phyloP scores from a whole-genome alignment of 192 early-diverging fungal genomes.

The Coemansia asiatica region DNA sequence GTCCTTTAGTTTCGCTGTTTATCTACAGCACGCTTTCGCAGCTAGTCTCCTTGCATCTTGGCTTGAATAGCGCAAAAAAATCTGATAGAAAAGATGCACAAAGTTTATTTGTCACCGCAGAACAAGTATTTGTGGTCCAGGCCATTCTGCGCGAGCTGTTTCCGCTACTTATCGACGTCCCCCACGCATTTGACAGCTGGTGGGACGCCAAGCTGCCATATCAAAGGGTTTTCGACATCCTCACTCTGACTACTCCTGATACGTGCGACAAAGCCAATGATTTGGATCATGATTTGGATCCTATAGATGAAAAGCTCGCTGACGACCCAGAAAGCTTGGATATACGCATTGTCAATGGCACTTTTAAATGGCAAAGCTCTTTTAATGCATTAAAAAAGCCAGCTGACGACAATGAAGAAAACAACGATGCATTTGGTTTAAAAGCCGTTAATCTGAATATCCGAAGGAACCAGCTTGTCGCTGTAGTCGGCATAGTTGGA shows the following conservation, averaged over 20 bases:
- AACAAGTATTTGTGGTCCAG: constrained; percentile 40
- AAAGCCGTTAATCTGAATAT: constrained; percentile 59
- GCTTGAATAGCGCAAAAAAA: not conserved
- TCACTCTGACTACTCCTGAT: not conserved
- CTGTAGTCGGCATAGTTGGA: constrained; percentile 72
- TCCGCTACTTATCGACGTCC: constrained; percentile 36
- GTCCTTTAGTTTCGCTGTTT: constrained; percentile 29
- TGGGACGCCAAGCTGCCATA: constrained; percentile 34
- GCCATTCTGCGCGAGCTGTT: constrained; percentile 37
- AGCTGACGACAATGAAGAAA: too few relatives aligned
- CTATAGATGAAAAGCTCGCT: not conserved
- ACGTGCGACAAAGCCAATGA: not conserved
- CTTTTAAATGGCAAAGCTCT: constrained; percentile 10
- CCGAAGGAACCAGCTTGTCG: constrained; percentile 60
- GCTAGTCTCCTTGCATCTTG: not conserved
- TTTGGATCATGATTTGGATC: not conserved
- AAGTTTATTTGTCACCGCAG: constrained; percentile 8
- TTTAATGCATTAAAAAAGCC: not conserved
- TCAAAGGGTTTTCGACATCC: constrained; percentile 7
- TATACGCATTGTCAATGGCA: constrained; percentile 10
- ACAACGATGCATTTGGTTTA: constrained; percentile 48
- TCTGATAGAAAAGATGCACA: not conserved
- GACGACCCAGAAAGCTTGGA: not conserved
- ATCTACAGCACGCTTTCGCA: constrained; percentile 25
- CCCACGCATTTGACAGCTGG: constrained; percentile 40